Evolutionary conservation across 257 asterid genomes (phyloP), one percentile per base, ranked within the genome.

Genomic region (Solanum tarapatanum): DNA sequence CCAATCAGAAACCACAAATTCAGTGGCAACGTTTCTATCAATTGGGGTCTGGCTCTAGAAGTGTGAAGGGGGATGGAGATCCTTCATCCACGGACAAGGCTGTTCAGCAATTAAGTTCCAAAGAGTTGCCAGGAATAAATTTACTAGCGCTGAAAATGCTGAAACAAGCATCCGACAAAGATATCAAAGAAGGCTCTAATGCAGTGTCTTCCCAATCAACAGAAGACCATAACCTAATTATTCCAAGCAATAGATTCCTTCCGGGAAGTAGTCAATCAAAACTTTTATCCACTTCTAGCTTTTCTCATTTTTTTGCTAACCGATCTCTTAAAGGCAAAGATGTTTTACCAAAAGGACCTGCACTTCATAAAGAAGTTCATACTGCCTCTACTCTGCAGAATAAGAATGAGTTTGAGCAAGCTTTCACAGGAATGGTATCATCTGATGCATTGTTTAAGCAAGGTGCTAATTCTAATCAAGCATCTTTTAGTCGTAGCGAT

Each of bases 221-320:
- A 37, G 88, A 73, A 72, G 86, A 82, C 58, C 58, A 82, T 39
- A 73, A n/a, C 84, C 55, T 58, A 8, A 84, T 58, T 60, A 77
- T 51, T 82, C 80, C 90, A 26, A 70, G 77, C 86, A 84, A 37
- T 80, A 58, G 55, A 82, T 69, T 68, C 13, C 85, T 69, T 41
- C 73, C 33, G 43, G 89, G 60, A 24, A 41, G 43, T 77, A 80
- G 76, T 75, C 84, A 83, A 23, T 77, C 91, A 69, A 90, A 88
- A 84, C 33, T 80, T 51, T 23, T 83, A 83, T 68, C 84, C 69
- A 37, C 91, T 39, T 87, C 95, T n/a, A 85, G 93, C 88, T 92
- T 91, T 74, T 85, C 91, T 72, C 76, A 89, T 58, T 89, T 80
- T 86, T 92, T 91, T 39, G 60, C 83, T 17, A 88, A 87, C 33